These are phyloP conservation scores for Stemphylium lycopersici DNA, from an alignment of 2,329 filamentous ascomycete genomes.

Conservation along the genomic window DNA sequence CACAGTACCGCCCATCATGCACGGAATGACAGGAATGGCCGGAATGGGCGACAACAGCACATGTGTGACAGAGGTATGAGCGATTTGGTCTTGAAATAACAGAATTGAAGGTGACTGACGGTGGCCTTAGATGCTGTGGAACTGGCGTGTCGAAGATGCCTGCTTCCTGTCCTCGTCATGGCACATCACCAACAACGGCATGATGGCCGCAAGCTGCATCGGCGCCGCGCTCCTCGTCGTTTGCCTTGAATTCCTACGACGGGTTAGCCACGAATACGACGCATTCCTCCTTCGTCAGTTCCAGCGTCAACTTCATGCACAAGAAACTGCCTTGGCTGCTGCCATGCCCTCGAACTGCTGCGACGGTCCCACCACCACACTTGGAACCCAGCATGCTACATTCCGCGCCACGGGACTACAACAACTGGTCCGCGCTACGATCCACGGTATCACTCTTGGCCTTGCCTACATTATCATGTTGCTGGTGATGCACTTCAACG, in stretches of 20 bases:
- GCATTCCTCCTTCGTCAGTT: conserved; percentile 65
- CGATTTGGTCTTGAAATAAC: neutral
- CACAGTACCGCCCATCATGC: conserved; percentile 19
- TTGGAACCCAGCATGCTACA: conserved; percentile 35
- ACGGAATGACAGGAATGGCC: conserved; percentile 19
- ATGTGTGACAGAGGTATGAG: conserved; percentile 51
- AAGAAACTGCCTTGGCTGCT: conserved; percentile 27
- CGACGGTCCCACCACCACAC: conserved; percentile 27
- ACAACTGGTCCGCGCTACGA: conserved; percentile 68
- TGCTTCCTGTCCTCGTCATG: conserved; percentile 74
- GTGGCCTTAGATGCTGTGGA: conserved; percentile 73
- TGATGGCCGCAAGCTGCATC: conserved; percentile 82
- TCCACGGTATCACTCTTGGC: conserved; percentile 75
- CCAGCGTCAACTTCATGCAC: conserved; percentile 40
- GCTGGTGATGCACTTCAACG: conserved; percentile 69
- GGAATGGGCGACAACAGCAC: conserved; percentile 24
- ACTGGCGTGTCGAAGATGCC: conserved; percentile 74
- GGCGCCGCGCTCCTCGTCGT: conserved; percentile 78
- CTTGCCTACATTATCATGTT: conserved; percentile 83
- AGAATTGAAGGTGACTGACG: conserved; percentile 3
- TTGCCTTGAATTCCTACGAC: conserved; percentile 73
- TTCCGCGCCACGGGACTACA: conserved; percentile 66
- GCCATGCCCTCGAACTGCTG: conserved; percentile 32
- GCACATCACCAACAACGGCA: conserved; percentile 71
- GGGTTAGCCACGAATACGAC: conserved; percentile 74